A percentile compares a stretch with the other conserved stretches of the same genome.
Evolutionary conservation across 495 filamentous ascomycete genomes (phyloP).

Genomic region (Trichocladium antarcticum): DNA sequence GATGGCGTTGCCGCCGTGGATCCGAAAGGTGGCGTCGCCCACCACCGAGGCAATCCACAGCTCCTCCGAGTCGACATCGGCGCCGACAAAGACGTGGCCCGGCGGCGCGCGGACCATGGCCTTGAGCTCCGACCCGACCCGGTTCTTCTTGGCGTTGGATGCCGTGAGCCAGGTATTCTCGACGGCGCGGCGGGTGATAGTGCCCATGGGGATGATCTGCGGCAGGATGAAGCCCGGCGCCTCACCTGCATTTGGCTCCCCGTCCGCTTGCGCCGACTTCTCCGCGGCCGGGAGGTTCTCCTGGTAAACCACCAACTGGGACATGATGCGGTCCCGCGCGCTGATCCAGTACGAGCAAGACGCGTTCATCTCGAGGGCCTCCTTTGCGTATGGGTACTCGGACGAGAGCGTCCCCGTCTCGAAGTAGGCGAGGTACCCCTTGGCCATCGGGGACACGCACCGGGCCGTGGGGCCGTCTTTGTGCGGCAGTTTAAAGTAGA

Average conservation of each 20-base stretch:
- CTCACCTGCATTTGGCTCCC: not conserved
- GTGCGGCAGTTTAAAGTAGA: conserved; percentile 91
- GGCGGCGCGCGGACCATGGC: conserved; percentile 89
- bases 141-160: conserved; percentile 89
- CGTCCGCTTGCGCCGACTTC: not conserved
- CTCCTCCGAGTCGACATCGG: conserved; percentile 98
- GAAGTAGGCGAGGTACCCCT: conserved; percentile 81
- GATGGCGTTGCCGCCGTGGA: conserved; percentile 92
- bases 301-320: conserved; percentile 86
- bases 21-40: conserved; percentile 82
- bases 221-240: conserved; percentile 68
- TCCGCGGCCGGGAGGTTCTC: conserved; percentile 37
- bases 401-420: conserved; percentile 79
- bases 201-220: conserved; percentile 98
- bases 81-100: conserved; percentile 88
- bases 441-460: conserved; percentile 77
- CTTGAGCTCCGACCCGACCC: conserved; percentile 94
- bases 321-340: conserved; percentile 79
- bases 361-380: conserved; percentile 95
- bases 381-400: conserved; percentile 79
- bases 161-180: conserved; percentile 98
- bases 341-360: conserved; percentile 99
- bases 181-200: conserved; percentile 89
- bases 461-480: conserved; percentile 83
- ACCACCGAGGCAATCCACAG: conserved; percentile 96